Evolutionary conservation across 2,329 filamentous ascomycete species (phyloP), one percentile per base, ranked within the genome.

Genomic region (Sordariomycetes sp.): DNA sequence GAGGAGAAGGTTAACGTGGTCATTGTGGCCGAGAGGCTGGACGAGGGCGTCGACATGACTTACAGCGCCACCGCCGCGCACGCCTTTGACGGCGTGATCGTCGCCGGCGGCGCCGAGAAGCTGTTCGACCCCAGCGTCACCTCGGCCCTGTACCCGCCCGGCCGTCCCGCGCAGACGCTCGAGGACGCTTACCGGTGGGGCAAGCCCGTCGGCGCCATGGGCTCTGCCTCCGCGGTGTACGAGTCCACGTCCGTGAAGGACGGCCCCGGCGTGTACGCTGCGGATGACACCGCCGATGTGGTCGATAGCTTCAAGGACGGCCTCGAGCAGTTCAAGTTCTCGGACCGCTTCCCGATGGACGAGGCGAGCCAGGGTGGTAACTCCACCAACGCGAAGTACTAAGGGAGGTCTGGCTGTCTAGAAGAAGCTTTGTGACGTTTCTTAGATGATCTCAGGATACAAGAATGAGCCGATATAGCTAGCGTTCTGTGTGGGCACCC

Each of bases 141-240:
- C 24, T 80, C 78, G 3, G 75, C 82, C 0, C 72, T 89, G 7
- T 90, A 80, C 69, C 87, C 87, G 1, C 73, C 78, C 1, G 82
- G 82, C 1, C 76, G 85, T 0, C 87, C 87, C 0, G 69, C 77
- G 2, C 79, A 87, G 72, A 85, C 90, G 55, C 68, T 89, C 20
- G 67, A 75, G 18, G 80, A 85, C 65, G 81, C 77, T 0, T 90
- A 83, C 71, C 74, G 80, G 25, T 90, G 83, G 74, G 87, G 86
- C 3, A 90, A 90, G 75, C 83, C 87, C 0, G 73, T 90, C 25
- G 85, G 75, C 16, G 81, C 79, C 32, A 62, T 88, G 1, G 85
- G 83, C 14, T 70, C 70, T 0, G 70, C 64, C 12, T 64, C 62
- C 7, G 62, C 61, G 3, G 73, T 75, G 3, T 68, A 81, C 6